A percentile compares a stretch with the other conserved stretches of the same genome.
Conservation (phyloP, 345 rosid genomes). For the Salix brachista region DNA sequence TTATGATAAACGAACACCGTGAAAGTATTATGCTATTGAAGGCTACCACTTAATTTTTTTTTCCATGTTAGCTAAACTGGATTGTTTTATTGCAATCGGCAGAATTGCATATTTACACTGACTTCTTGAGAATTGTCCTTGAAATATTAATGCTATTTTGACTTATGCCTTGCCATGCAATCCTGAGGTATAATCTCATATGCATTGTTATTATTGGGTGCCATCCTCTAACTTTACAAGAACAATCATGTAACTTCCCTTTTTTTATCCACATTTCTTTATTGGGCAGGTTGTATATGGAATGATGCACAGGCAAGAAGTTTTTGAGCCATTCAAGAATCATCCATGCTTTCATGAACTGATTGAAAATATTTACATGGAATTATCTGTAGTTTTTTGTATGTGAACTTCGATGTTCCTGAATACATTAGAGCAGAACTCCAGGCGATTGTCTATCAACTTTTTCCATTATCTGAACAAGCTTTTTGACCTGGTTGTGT, state of each 20-base stretch:
- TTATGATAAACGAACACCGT: too few species aligned
- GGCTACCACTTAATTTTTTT: too few species aligned
- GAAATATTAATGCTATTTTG: too few species aligned
- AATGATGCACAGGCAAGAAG: constrained; percentile 93
- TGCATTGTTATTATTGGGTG: not conserved
- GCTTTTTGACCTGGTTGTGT: not conserved
- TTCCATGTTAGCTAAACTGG: too few species aligned
- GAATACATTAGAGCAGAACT: not conserved
- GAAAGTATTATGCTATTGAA: too few species aligned
- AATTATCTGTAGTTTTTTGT: constrained; percentile 20
- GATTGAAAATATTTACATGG: constrained; percentile 82
- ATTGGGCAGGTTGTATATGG: constrained; percentile 80
- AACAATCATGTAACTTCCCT: not conserved
- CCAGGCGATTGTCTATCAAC: not conserved
- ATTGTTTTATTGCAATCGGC: too few species aligned
- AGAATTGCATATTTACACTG: too few species aligned
- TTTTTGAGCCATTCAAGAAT: constrained; percentile 81
- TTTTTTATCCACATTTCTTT: not conserved
- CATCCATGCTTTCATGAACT: constrained; percentile 89
- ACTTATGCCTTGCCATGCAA: constrained; percentile 46
- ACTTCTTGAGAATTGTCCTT: too few species aligned
- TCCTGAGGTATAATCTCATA: constrained; percentile 65
- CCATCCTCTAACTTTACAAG: not conserved
- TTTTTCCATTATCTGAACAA: not conserved
- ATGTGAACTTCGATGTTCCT: not conserved